phyloP scores from a whole-genome alignment of 257 asterid genomes.

The Solanum piurae region DNA sequence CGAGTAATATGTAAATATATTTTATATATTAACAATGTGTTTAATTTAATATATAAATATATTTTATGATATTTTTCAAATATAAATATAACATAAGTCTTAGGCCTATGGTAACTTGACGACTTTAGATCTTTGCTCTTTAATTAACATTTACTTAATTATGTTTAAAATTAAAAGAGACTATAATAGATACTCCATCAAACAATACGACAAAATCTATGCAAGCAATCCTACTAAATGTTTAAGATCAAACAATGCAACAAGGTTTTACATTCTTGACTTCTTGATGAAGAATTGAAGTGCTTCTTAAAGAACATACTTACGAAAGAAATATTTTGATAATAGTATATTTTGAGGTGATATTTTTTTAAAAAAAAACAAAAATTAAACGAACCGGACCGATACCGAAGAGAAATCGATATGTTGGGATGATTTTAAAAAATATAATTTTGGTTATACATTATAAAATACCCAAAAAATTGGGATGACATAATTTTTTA shows the following conservation, averaged over 20 bases:
- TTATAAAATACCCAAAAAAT: too few relatives aligned
- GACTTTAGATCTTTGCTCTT: too few relatives aligned
- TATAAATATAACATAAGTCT: background rate
- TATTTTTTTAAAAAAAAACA: too few relatives aligned
- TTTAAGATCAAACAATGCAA: background rate
- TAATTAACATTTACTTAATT: too few relatives aligned
- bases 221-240: background rate
- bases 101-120: too few relatives aligned
- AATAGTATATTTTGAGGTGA: background rate
- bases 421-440: background rate
- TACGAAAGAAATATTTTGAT: background rate
- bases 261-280: background rate
- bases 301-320: background rate
- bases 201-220: background rate
- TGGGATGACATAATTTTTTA: too few relatives aligned
- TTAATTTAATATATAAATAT: too few relatives aligned
- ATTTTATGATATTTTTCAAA: too few relatives aligned
- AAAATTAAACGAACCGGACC: background rate
- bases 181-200: too few relatives aligned
- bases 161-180: background rate
- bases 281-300: background rate
- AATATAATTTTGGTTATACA: too few relatives aligned
- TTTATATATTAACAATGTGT: background rate
- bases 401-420: background rate
- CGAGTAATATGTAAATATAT: too few relatives aligned